These are phyloP conservation scores for Neonectria sp. DNA, from an alignment of 2,329 filamentous ascomycete genomes.

Conservation along the genomic window DNA sequence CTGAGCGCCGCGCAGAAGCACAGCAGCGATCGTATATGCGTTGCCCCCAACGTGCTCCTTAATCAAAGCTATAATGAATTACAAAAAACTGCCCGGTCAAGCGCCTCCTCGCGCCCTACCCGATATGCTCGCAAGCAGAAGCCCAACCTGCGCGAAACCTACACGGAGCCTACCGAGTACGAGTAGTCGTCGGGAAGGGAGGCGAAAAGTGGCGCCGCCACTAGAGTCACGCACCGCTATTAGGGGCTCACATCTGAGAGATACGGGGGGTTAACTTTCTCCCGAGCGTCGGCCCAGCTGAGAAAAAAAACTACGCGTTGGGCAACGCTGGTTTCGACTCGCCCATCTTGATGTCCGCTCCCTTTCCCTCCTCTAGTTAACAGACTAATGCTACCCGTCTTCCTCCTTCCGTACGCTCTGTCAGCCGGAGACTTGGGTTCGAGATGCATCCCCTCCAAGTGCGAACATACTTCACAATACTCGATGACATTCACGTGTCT, in stretches of 20 bases:
- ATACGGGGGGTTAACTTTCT: neutral
- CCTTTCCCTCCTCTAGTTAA: neutral
- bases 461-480: neutral
- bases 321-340: neutral
- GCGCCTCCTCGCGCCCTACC: too few species aligned
- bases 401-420: neutral
- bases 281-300: neutral
- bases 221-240: neutral
- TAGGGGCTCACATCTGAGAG: neutral
- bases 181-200: neutral
- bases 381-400: too few species aligned
- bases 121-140: too few species aligned
- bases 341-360: neutral
- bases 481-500: neutral
- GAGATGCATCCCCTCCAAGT: neutral
- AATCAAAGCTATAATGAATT: too few species aligned
- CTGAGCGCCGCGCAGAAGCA: too few species aligned
- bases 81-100: too few species aligned
- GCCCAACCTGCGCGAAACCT: too few species aligned
- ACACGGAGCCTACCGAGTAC: too few species aligned
- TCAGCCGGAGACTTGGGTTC: neutral
- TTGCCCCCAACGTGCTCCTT: too few species aligned
- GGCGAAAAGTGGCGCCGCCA: neutral
- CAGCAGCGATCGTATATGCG: too few species aligned
- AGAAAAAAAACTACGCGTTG: neutral